Percentiles rank a stretch among this genome's conserved stretches.
Evolutionary conservation across 495 filamentous ascomycete species (phyloP).

Genomic region (Penicillium alfredii): DNA sequence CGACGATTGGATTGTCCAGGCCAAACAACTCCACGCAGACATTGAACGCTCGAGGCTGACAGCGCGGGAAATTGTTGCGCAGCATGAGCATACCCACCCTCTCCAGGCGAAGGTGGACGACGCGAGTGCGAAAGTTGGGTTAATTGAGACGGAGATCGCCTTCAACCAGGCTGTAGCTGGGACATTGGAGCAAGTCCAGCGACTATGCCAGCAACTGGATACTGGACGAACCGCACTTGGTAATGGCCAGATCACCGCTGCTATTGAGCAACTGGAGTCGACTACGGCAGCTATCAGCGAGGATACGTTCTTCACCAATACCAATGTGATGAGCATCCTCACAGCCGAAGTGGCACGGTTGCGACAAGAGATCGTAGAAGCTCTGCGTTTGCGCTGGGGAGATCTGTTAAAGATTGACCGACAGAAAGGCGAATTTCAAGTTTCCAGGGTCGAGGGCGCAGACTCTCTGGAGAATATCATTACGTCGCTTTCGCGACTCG

Average conservation of each 20-base stretch:
- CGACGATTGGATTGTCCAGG: constrained; percentile 76
- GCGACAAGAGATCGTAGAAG: constrained; percentile 29
- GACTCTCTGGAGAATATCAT: constrained; percentile 32
- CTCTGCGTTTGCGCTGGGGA: constrained; percentile 37
- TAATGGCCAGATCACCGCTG: constrained; percentile 42
- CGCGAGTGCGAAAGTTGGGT: constrained; percentile 58
- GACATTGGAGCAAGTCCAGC: constrained; percentile 55
- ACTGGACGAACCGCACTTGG: constrained; percentile 43
- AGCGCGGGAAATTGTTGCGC: constrained; percentile 67
- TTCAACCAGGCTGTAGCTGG: constrained; percentile 66
- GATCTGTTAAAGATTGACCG: constrained; percentile 51
- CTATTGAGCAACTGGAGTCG: constrained; percentile 54
- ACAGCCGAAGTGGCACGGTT: constrained; percentile 25
- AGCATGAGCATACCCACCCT: constrained; percentile 59
- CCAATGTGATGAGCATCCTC: constrained; percentile 36
- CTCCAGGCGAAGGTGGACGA: constrained; percentile 56
- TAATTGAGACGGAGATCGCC: constrained; percentile 67
- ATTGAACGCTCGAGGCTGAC: constrained; percentile 66
- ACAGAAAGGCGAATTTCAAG: constrained; percentile 39
- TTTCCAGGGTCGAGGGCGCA: constrained; percentile 33
- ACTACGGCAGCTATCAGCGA: constrained; percentile 38
- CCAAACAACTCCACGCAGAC: constrained; percentile 75
- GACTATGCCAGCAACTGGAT: constrained; percentile 36
- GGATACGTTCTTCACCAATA: constrained; percentile 31
- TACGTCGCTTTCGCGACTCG: constrained; percentile 26